Base-by-base conservation (phyloP, 768 basidiomycete genomes). In the Boletus tylopilopsis region DNA sequence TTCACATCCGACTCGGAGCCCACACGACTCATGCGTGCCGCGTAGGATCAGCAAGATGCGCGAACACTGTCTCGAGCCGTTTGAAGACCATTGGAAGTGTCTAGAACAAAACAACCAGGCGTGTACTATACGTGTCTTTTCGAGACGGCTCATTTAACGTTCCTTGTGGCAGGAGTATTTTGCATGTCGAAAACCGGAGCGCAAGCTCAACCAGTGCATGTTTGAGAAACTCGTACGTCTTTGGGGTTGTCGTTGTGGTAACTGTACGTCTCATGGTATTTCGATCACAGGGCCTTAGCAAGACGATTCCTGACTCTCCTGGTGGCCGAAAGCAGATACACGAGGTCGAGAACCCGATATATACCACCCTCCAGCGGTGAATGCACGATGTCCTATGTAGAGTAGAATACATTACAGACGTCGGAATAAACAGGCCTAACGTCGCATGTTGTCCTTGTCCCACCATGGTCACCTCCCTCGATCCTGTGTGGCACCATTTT, bases 61-160 rank as follows among this genome's bases (percentile, higher is more conserved):
- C 44, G 90, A 94, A 71, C 87, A 90, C 69, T 99, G 96, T 69
- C 64, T 87, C 56, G 71, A 80, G 54, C 84, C 93, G 64, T 98
- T 91, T 59, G 84, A 96, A 55, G 76, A 80, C 23, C 96, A 99
- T 66, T 98, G 94, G 94, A 78, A 85, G 46, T 99, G 96, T 68
- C 70, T 99, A 54, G 96, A 99, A 71, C 71, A 77, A 63, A 89
- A 92, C 70, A 99, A 99, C 75, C 95, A 98, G 73, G 94, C 87
- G 50, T 45, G 83, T 74, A 11, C n/a, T 23, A 46, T 37, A 22
- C 25, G n/a, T n/a, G 15, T 38, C 15, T 12, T 6, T 18, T 38
- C 6, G 22, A 44, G 10, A 9, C 8, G n/a, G 44, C 18, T 21
- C 18, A 5, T 16, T 21, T 38, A 15, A 53, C 40, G 19, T 10